Evolutionary conservation across 805 yeast species (phyloP), one percentile per base, ranked within the genome.

Genomic region (Starmerella potacharoeniae): DNA sequence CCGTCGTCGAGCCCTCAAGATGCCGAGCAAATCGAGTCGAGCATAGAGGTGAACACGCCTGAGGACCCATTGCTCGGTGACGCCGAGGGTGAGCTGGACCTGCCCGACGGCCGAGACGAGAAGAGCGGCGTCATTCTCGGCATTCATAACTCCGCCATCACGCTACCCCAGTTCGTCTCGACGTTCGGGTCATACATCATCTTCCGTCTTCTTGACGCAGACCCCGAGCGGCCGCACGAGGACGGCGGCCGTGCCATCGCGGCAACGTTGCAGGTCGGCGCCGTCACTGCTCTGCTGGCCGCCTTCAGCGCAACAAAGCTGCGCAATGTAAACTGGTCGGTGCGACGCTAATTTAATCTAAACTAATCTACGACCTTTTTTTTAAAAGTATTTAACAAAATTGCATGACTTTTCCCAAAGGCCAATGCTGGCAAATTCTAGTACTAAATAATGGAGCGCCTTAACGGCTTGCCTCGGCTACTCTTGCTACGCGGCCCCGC

Each of bases 91-190:
- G 44, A 36, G 28, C 29, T n/a, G 13, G 48, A 44, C 8, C 36
- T 34, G 7, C 34, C 49, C 14, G 49, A 49, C 17, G 57, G 53
- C 16, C 50, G 49, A n/a, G 55, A 49, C 33, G 67, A 68, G 43
- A 60, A 65, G 29, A 65, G 72, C 4, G 75, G 75, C 1, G 63
- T 69, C 6, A 69, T 68, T 51, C 62, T 71, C 16, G 75, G 75
- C 3, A 62, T 71, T 17, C 74, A 69, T 62, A 71, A 71, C 52
- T 68, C 69, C 5, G 69, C 74, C 7, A 62, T 71, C 49, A 70
- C 73, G 7, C 53, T 70, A 8, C 75, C 75, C 8, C 75, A 71
- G 59, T 63, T 71, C 30, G 60, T 71, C 1, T 70, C 73, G 5
- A 69, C 74, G 0, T 66, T 72, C 45, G 64, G 67, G n/a, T 70